A percentile compares a stretch with the other conserved stretches of the same genome.
These are phyloP conservation scores for Pyronema domesticum DNA, from an alignment of 495 filamentous ascomycete species.

Conservation along the genomic window DNA sequence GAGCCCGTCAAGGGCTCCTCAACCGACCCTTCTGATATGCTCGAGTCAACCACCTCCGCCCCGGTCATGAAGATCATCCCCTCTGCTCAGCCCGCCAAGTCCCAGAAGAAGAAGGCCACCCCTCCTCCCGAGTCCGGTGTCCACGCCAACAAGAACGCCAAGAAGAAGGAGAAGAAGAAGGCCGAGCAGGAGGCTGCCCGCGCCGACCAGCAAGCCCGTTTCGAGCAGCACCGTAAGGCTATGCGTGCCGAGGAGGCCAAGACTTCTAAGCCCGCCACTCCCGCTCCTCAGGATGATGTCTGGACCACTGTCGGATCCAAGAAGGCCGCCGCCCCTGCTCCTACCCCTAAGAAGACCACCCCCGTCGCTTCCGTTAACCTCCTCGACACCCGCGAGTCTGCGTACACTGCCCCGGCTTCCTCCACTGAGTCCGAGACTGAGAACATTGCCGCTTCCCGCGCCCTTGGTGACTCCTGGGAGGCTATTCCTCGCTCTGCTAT, in stretches of 20 bases:
- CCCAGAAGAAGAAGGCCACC: constrained; percentile 18
- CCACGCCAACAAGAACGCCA: constrained; percentile 33
- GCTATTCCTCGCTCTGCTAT: constrained; percentile 18
- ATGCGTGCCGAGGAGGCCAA: constrained; percentile 25
- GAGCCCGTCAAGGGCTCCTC: constrained; percentile 12
- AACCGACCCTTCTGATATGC: constrained; percentile 30
- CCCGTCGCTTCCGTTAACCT: constrained; percentile 17
- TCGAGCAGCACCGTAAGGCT: constrained; percentile 34
- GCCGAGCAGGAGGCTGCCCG: constrained; percentile 29
- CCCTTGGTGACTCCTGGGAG: constrained; percentile 25
- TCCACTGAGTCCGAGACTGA: constrained; percentile 19
- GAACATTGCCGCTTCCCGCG: constrained; percentile 13
- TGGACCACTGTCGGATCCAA: constrained; percentile 24
- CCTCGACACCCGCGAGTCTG: constrained; percentile 32
- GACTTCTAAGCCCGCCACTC: constrained; percentile 27
- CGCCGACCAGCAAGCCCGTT: constrained; percentile 28
- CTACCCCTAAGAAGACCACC: constrained; percentile 4
- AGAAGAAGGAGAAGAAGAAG: constrained; percentile 33
- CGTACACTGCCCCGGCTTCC: neutral
- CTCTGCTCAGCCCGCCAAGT: constrained; percentile 26
- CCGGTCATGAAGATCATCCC: constrained; percentile 30
- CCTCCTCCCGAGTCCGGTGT: constrained; percentile 18
- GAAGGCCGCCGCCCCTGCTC: neutral
- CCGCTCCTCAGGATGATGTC: constrained; percentile 25
- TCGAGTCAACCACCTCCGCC: constrained; percentile 27